Evolutionary conservation across 1,139 yeast genomes (phyloP), one percentile per base, ranked within the genome.

Genomic region (Nematodospora anomalae): DNA sequence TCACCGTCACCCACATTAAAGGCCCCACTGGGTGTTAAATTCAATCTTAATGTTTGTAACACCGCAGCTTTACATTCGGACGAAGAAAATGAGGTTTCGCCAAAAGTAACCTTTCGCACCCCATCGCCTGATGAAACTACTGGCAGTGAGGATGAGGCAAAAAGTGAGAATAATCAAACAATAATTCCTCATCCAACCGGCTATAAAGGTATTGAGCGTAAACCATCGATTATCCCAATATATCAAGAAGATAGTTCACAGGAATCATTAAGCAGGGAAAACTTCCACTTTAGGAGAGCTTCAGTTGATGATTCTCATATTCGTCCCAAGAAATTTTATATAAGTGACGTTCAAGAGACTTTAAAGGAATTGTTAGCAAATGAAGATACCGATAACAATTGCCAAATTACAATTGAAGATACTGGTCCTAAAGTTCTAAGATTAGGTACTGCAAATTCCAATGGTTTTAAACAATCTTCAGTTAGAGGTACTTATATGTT

Each of bases 401-500:
- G 65, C 58, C 97, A 90, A 59, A 90, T 90, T 51, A 89, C 97
- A 10, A 83, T 89, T 36, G 97, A 89, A 53, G 97, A 89, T 57
- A 75, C 80, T 3, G 97, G 97, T 0, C 96, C 97, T n/a, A 89
- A 89, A 55, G 94, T 85, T 11, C 67, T 88, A 45, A 74, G 80
- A 46, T 68, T 89, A 28, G 96, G 96, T 5, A 87, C 96, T 0
- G 87, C 81, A 32, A 85, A 85, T 55, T 86, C 96, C 2, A 78
- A 82, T 48, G 96, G 97, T 1, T 85, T 64, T 59, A 80, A 78
- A 30, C 82, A 79, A 50, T 73, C 77, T 31, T 87, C 83, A 38
- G 73, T 90, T 36, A 68, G 96, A 45, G 97, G 97, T 10, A 89
- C 96, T 0, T 90, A 90, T 55, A 86, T 86, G 92, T 68, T 90